Evolutionary conservation across 345 rosid genomes (phyloP).

Genomic region (Toxicodendron radicans): DNA sequence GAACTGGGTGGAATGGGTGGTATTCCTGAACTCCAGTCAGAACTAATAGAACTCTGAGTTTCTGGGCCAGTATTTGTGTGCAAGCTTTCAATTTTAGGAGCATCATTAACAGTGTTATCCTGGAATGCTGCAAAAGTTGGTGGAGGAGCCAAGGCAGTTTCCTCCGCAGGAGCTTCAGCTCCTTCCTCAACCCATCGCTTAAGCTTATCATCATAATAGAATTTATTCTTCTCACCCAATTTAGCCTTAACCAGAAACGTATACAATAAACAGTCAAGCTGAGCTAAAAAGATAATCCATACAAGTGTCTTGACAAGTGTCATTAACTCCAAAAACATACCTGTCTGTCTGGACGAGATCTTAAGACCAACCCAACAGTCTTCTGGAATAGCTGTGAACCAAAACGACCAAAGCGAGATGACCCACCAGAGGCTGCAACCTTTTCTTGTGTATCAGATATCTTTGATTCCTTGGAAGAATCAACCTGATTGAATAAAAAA

Average conservation of each 20-base stretch:
- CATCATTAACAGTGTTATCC: constrained; percentile 34
- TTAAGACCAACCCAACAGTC: constrained; percentile 49
- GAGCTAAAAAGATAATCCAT: neutral
- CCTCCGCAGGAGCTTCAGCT: constrained; percentile 48
- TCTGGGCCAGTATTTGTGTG: constrained; percentile 23
- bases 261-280: neutral
- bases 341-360: constrained; percentile 45
- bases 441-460: constrained; percentile 37
- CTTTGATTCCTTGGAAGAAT: constrained; percentile 29
- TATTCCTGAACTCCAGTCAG: constrained; percentile 37
- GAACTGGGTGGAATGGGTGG: constrained; percentile 49
- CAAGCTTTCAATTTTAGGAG: constrained; percentile 27
- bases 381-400: constrained; percentile 54
- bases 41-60: constrained; percentile 24
- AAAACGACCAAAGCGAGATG: constrained; percentile 50
- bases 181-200: constrained; percentile 71
- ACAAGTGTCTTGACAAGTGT: neutral
- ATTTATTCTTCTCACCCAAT: constrained; percentile 54
- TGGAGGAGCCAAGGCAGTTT: constrained; percentile 49
- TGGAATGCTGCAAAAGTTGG: constrained; percentile 39
- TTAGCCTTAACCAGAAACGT: constrained; percentile 42
- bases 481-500: constrained; percentile 32
- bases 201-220: constrained; percentile 58
- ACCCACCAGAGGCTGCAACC: constrained; percentile 30
- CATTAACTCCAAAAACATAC: constrained; percentile 19